Evolutionary conservation across 768 basidiomycete genomes (phyloP).

Genomic region (Sarcomyxa edulis): DNA sequence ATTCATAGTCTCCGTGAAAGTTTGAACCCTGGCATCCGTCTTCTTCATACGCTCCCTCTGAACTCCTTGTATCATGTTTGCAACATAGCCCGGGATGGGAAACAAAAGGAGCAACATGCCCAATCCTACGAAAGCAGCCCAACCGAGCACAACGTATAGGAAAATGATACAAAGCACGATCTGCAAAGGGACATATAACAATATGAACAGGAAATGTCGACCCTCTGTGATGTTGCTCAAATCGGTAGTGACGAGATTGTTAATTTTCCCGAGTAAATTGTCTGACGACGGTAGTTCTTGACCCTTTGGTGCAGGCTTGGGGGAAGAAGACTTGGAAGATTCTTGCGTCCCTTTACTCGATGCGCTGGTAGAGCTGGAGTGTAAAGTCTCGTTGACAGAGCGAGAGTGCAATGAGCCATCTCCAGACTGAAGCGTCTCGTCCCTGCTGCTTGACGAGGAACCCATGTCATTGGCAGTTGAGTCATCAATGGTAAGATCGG

Average conservation of each 20-base stretch:
- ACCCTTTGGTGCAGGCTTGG: conserved; percentile 8
- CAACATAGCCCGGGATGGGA: conserved; percentile 54
- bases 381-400: conserved; percentile 2
- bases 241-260: conserved; percentile 72
- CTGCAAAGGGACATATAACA: conserved; percentile 37
- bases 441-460: too few relatives aligned
- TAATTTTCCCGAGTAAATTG: conserved; percentile 70
- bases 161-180: conserved; percentile 34
- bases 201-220: conserved; percentile 26
- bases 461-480: too few relatives aligned
- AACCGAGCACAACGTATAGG: conserved; percentile 42
- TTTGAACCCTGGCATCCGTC: conserved; percentile 54
- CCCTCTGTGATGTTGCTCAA: conserved; percentile 29
- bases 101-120: conserved; percentile 44
- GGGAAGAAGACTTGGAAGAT: conserved; percentile 3
- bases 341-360: neutral
- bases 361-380: conserved; percentile 10
- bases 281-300: conserved; percentile 19
- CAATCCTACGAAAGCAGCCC: conserved; percentile 56
- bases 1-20: conserved; percentile 53
- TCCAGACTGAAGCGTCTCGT: too few relatives aligned
- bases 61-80: conserved; percentile 38
- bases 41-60: conserved; percentile 49
- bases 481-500: conserved; percentile 1
- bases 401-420: too few relatives aligned